Evolutionary conservation across 2,329 filamentous ascomycete species (phyloP), one percentile per base, ranked within the genome.

Genomic region (Elsinoe australis): DNA sequence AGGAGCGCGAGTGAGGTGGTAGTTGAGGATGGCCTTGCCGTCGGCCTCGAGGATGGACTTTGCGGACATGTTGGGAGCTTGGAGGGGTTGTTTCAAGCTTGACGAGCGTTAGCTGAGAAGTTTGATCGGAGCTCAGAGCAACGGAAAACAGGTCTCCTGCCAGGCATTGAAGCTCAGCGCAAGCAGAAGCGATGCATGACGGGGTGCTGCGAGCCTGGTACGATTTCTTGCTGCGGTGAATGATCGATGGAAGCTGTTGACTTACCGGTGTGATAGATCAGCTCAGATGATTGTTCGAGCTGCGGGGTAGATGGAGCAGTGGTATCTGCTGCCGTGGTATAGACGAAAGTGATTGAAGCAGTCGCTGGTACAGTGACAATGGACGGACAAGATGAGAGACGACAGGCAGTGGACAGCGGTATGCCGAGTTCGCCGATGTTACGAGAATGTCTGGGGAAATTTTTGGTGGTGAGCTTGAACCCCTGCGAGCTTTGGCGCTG

Each of bases 11-110:
- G 92, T 96, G 73, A 98, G 88, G 79, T 96, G 92, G 80, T 96
- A 98, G 85, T 95, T 96, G 80, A 98, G 80, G 77, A 98, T 96
- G 80, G 92, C 92, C 85, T 98, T 98, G 81, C 92, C 92, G 76
- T 98, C 92, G 78, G 90, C 90, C 79, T 98, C 92, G 78, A 85
- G 74, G 68, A 98, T 96, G 59, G 90, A 85, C 76, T 98, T 98
- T 71, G 92, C 87, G 68, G 87, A 88, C 87, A 94, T 94, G 64
- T 64, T 78, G 39, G 34, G 17, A 34, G 19, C 14, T 29, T n/a
- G 7, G 22, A n/a, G n/a, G 38, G 28, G 26, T 29, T 51, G 33
- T 9, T 44, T 44, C 28, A 26, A 46, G 39, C 26, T 35, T 21
- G n/a, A n/a, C 14, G 19, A 15, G 4, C 21, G 14, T 31, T 31